A percentile compares a stretch with the other conserved stretches of the same genome.
These are phyloP conservation scores for Tinospora cordifolia DNA, from an alignment of 164 flowering plant species.

Conservation along the genomic window DNA sequence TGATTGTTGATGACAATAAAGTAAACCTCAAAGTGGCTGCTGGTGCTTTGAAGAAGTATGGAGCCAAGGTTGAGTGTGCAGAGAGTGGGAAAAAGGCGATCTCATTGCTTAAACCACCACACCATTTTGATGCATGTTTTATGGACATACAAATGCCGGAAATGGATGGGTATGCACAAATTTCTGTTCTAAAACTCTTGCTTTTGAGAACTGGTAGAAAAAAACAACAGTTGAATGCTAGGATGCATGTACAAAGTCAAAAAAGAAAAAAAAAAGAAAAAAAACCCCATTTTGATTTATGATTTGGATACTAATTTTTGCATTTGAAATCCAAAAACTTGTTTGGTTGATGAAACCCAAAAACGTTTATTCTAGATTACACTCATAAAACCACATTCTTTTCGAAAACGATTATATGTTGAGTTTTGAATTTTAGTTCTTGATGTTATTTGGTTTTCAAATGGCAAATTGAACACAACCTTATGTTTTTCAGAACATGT, in stretches of 20 bases:
- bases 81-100: conserved; percentile 66
- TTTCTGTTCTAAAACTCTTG: background rate
- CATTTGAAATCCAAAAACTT: too few species aligned
- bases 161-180: conserved; percentile 79
- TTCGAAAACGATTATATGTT: too few species aligned
- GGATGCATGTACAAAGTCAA: background rate
- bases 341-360: too few species aligned
- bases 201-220: background rate
- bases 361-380: too few species aligned
- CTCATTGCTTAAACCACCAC: conserved; percentile 59
- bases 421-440: too few species aligned
- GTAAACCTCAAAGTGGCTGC: conserved; percentile 87
- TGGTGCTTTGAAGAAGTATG: conserved; percentile 81
- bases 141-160: conserved; percentile 99
- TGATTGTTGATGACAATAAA: conserved; percentile 80
- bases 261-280: background rate
- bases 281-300: too few species aligned
- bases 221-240: background rate
- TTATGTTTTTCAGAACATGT: background rate
- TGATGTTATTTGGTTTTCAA: too few species aligned
- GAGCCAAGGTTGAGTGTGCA: conserved; percentile 74
- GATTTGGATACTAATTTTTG: too few species aligned
- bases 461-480: too few species aligned
- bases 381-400: too few species aligned
- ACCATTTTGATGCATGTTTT: conserved; percentile 83